These are phyloP conservation scores for Styphnolobium japonicum DNA, from an alignment of 306 rosid genomes.

Conservation along the genomic window DNA sequence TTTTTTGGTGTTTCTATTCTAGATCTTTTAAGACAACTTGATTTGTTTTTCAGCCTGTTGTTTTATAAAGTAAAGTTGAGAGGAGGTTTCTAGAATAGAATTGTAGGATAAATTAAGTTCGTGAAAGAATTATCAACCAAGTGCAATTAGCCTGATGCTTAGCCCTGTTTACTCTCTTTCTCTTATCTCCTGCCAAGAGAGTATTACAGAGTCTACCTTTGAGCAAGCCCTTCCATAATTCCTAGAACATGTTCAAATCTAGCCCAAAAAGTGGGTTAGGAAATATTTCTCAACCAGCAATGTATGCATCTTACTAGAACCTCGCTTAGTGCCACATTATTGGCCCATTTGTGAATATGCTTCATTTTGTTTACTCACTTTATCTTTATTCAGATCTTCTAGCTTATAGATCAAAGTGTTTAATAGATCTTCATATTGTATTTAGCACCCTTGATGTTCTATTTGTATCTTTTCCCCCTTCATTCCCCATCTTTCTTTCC, in stretches of 20 bases:
- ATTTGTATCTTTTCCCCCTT: slow-evolving; percentile 15
- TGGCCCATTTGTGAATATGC: slow-evolving; percentile 3
- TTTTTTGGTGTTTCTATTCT: background rate
- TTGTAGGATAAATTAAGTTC: slow-evolving; percentile 6
- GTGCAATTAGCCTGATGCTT: background rate
- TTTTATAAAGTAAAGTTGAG: background rate
- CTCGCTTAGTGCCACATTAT: background rate
- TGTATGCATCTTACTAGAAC: slow-evolving; percentile 3
- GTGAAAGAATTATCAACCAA: background rate
- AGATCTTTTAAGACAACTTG: slow-evolving; percentile 4
- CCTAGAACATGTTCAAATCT: slow-evolving; percentile 15
- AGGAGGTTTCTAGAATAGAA: slow-evolving; percentile 12
- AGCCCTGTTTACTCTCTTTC: slow-evolving; percentile 10
- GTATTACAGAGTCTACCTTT: background rate
- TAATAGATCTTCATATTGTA: background rate
- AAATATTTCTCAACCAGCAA: slow-evolving; percentile 17
- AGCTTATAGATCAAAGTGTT: slow-evolving; percentile 9
- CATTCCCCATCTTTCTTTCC: slow-evolving; percentile 3
- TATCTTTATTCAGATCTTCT: slow-evolving; percentile 7
- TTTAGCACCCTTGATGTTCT: slow-evolving; percentile 13
- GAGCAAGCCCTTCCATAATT: slow-evolving; percentile 18
- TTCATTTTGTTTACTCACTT: slow-evolving; percentile 11
- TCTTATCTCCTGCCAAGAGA: slow-evolving; percentile 14
- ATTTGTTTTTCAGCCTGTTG: slow-evolving; percentile 14
- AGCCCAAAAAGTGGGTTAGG: slow-evolving; percentile 1